Evolutionary conservation across 352 stramenopile genomes (phyloP), one percentile per base, ranked within the genome.

Genomic region (Lagenidium giganteum): DNA sequence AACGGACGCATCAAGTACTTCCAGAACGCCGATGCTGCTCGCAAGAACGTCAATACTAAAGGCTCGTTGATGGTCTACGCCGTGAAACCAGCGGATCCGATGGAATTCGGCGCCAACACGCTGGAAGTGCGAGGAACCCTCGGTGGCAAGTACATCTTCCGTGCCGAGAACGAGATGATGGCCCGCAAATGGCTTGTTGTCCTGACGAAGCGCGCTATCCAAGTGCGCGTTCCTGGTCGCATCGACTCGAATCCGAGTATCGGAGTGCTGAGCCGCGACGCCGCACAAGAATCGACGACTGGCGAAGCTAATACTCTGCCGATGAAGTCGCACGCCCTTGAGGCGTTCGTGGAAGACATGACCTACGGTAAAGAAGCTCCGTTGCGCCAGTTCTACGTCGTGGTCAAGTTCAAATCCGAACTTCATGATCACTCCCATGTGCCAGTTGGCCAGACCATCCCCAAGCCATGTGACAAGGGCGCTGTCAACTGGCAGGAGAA

Each of bases 331-430:
- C 81, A 93, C 42, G 37, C 49, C 8, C 53, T 93, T 5, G 73
- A 86, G 30, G 59, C 77, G 14, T 43, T 77, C 13, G 57, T 93
- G 12, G 74, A 85, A 26, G 69, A 88, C 30, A 83, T 93, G 64
- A 73, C 67, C 16, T 86, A 89, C 42, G 51, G 66, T 30, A 89
- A 85, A 37, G 81, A 93, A 29, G 67, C 73, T 8, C 66, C 75
- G 17, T 37, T 89, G 43, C 81, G 81, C 14, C 78, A 90, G 47
- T 90, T 90, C 47, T 93, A 90, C 67, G 63, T 87, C 13, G 81
- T 93, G 20, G 63, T 79, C 54, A 90, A 90, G 57, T 93, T 88
- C 47, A 86, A 89, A 42, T 90, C 81, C 29, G 77, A 89, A 41
- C 52, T 88, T 20, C 81, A 93, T 34, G 74, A 88, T 47, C 80